Percentiles rank a stretch among this genome's conserved stretches.
Conservation (phyloP, 257 asterid genomes). For the Nicotiana tomentosiformis region DNA sequence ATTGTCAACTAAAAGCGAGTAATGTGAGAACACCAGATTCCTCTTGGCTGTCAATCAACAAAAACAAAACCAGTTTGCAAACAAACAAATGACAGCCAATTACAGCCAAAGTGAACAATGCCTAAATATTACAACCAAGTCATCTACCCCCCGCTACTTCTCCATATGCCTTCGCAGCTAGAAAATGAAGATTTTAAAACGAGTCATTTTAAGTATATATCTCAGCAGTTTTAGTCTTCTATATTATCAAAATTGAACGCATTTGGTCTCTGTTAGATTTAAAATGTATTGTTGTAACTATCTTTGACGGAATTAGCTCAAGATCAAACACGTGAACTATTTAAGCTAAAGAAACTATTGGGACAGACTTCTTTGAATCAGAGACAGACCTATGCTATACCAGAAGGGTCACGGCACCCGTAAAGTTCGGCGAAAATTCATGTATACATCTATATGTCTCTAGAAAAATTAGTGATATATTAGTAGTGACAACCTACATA, state of each 20-base stretch:
- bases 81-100: slow-evolving; percentile 23
- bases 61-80: slow-evolving; percentile 8
- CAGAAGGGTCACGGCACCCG: no score
- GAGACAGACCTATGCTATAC: no score
- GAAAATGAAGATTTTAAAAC: background rate
- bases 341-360: background rate
- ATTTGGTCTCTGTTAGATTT: background rate
- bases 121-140: background rate
- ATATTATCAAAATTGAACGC: background rate
- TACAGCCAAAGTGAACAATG: slow-evolving; percentile 51
- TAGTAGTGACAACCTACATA: no score
- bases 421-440: no score
- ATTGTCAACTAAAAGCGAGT: background rate
- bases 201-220: background rate
- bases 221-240: background rate
- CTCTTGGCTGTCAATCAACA: slow-evolving; percentile 41
- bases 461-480: no score
- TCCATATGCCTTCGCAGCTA: background rate
- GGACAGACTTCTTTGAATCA: no score
- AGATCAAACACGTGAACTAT: no score
- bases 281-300: background rate
- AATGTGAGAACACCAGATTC: slow-evolving; percentile 21
- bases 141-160: background rate
- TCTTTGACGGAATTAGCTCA: background rate
- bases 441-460: no score